Base-by-base conservation (phyloP, 257 asterid genomes). In the Salvia rosmarinus region DNA sequence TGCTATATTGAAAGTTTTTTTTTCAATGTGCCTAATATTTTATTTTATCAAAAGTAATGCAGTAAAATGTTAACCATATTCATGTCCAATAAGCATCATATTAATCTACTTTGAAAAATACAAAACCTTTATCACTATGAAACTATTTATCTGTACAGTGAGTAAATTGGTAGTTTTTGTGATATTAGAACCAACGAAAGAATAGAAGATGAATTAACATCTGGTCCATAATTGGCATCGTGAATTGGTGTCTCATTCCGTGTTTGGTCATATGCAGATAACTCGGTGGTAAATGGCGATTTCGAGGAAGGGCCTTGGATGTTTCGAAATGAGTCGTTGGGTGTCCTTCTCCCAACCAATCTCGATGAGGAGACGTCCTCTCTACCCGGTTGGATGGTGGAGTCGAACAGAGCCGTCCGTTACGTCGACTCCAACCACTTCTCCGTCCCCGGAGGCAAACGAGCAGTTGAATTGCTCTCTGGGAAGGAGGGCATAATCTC, bases 281-380 rank as follows among this genome's bases (percentile, higher is more conserved):
- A 91, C 61, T 91, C 95, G 4, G 97, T 94, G 20, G 40, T 89
- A 14, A 94, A 94, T 52, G 99, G 97, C 0, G 97, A 94, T 70
- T 94, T 94, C 60, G 99, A 94, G 74, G 96, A 89, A 80, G 99
- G 99, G 1, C 95, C 99, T 8, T 94, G 94, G 95, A 88, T 94
- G 96, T 89, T 91, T 80, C 74, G 95, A 47, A 94, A 94, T 68
- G 91, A 80, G 70, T 91, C 99, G 2, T 84, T 94, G 0, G 99
- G 99, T 1, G 96, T 94, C 23, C 75, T 94, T 9, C 99, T 94
- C 35, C 97, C 97, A 1, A 94, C 99, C 37, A 94, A 89, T 70
- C 96, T 94, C 0, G 96, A 94, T 13, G 96, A 90, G 50, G 89
- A 88, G 52, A 89, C 93, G 0, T 88, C 96, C 10, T 85, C 98